A percentile compares a stretch with the other conserved stretches of the same genome.
These are phyloP conservation scores for Paramecium biaurelia DNA, from an alignment of 73 alveolate species.

Conservation along the genomic window DNA sequence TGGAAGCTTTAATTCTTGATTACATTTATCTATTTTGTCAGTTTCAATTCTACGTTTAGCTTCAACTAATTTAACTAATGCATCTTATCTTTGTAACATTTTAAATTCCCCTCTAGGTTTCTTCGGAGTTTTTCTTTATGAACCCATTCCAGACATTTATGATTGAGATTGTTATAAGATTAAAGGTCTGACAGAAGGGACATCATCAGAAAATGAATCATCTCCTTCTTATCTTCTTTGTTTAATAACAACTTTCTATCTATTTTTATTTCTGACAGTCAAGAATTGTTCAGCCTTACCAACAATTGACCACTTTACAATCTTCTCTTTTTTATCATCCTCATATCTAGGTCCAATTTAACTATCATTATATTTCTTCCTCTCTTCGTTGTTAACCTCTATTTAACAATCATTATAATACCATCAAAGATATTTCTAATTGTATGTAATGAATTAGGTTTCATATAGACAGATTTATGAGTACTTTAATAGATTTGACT, in stretches of 20 bases:
- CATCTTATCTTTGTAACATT: not conserved
- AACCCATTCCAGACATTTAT: not conserved
- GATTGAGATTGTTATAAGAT: not conserved
- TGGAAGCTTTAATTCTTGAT: not conserved
- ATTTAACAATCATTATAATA: not conserved
- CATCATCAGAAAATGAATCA: not conserved
- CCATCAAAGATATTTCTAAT: not conserved
- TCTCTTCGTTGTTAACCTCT: conserved; percentile 16
- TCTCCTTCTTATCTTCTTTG: not conserved
- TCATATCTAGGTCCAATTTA: conserved; percentile 28
- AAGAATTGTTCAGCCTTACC: not conserved
- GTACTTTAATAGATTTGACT: not conserved
- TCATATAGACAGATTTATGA: not conserved
- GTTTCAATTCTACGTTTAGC: not conserved
- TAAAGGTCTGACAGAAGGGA: not conserved
- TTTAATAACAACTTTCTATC: not conserved
- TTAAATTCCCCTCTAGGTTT: conserved; percentile 24
- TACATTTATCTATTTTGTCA: not conserved
- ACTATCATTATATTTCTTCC: conserved; percentile 15
- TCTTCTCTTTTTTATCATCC: not conserved
- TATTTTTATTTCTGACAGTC: not conserved
- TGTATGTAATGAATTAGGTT: not conserved
- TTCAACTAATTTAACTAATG: not conserved
- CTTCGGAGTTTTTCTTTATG: conserved; percentile 10
- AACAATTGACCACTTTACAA: conserved; percentile 13